Base-by-base conservation (phyloP, 2,329 filamentous ascomycete genomes). In the Neospermospora avenae region DNA sequence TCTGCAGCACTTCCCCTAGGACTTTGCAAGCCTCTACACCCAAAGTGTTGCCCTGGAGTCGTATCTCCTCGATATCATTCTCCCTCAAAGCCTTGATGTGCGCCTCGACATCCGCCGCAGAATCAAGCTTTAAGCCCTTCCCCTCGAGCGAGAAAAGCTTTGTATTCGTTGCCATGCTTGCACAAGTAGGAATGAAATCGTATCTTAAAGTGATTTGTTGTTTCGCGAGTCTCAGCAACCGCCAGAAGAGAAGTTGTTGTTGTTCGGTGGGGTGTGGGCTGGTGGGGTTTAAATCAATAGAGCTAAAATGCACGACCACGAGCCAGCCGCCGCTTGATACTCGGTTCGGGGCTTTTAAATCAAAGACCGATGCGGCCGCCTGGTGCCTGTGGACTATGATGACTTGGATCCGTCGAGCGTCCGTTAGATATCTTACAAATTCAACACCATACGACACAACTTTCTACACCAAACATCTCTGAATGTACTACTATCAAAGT, bases 71-170 rank as follows among this genome's bases (percentile, higher is more conserved):
- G 59, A 96, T 82, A 58, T 84, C 77, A 77, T 86, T 88, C 60
- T 85, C 84, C 64, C 84, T 80, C 63, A 99, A 84, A 53, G 84
- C 82, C 68, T 87, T 83, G 71, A 97, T 90, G 75, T 97, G 88
- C 67, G 89, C 80, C 75, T 95, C 89, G 63, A 98, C 84, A 75
- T 98, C 92, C 66, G 85, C 88, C 55, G 90, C 91, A 42, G 88
- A 91, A 79, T 96, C 88, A 72, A 99, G 89, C 81, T 96, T 97
- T 70, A 98, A 84, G 71, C 89, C 89, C 80, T 89, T 95, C 76
- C 90, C 92, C 77, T 96, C 90, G 68, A 98, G 86, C 69, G 92
- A 93, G 78, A 97, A 98, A 72, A 91, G 74, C 75, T 89, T 92
- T 59, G 76, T 72, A 28, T 77, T 74, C 69, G 77, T 72, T 70